Conservation (phyloP, 305 asterid genomes). For the Fraxinus ornus region DNA sequence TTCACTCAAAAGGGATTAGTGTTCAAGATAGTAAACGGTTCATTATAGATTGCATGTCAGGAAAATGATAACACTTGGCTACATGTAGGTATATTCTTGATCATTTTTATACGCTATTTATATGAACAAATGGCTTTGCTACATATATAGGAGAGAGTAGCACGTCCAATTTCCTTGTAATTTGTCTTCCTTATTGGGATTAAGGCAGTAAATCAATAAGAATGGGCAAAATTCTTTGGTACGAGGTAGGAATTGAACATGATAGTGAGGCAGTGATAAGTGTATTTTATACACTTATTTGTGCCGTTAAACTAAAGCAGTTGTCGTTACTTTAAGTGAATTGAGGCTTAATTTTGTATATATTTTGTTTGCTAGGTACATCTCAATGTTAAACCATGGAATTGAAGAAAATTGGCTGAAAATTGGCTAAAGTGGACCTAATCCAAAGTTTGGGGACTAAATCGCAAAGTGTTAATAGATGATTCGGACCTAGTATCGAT, state of each 20-base stretch:
- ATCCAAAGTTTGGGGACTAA: too few species aligned
- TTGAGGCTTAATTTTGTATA: too few species aligned
- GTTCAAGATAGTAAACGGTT: background rate
- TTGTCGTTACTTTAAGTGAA: too few species aligned
- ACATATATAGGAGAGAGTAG: background rate
- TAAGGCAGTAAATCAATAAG: background rate
- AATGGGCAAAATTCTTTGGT: background rate
- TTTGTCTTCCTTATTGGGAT: background rate
- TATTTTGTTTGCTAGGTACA: too few species aligned
- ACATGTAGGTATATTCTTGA: background rate
- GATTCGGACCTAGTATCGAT: too few species aligned
- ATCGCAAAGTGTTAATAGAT: too few species aligned
- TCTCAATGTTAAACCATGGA: too few species aligned
- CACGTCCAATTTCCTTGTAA: background rate
- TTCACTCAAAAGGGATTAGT: conserved; percentile 12
- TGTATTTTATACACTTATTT: too few species aligned
- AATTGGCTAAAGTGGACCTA: too few species aligned
- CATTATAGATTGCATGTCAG: background rate
- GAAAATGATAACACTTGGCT: background rate
- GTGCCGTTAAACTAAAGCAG: too few species aligned
- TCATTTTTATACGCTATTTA: background rate
- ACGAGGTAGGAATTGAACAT: background rate
- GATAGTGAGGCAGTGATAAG: background rate
- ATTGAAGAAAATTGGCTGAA: too few species aligned
- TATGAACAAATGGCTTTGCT: background rate